phyloP scores from a whole-genome alignment of 2,329 filamentous ascomycete species.

The Epichloe gansuensis region DNA sequence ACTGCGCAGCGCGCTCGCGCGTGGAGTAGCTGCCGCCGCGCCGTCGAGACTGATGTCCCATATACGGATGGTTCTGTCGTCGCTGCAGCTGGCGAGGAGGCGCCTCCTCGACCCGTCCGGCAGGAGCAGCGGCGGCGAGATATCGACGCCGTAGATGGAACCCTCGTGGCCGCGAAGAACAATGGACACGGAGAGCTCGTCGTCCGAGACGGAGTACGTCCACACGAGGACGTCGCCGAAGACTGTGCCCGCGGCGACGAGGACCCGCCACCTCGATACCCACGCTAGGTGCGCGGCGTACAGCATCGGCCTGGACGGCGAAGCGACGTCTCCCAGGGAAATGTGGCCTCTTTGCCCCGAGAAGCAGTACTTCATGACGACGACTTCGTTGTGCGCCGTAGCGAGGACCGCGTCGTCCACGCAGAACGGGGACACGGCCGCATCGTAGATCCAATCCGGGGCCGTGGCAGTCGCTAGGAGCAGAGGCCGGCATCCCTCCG shows the following conservation, averaged over 20 bases:
- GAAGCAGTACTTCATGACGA: slow-evolving; percentile 33
- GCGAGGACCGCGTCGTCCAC: slow-evolving; percentile 45
- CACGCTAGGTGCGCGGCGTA: slow-evolving; percentile 71
- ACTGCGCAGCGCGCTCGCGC: background rate
- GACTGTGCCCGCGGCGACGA: slow-evolving; percentile 80
- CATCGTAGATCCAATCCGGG: slow-evolving; percentile 71
- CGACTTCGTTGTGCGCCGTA: slow-evolving; percentile 78
- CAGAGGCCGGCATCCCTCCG: slow-evolving; percentile 7
- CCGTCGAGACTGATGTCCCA: slow-evolving; percentile 63
- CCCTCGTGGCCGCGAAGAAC: slow-evolving; percentile 67
- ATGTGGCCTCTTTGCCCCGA: slow-evolving; percentile 24
- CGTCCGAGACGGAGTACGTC: slow-evolving; percentile 45
- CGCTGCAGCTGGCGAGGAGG: slow-evolving; percentile 84
- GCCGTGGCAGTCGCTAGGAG: slow-evolving; percentile 24
- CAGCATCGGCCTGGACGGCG: slow-evolving; percentile 69
- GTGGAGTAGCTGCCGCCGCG: background rate
- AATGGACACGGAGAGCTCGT: slow-evolving; percentile 27
- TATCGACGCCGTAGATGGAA: slow-evolving; percentile 80
- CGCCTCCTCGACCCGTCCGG: slow-evolving; percentile 31
- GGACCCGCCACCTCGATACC: slow-evolving; percentile 43
- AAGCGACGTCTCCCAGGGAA: slow-evolving; percentile 31
- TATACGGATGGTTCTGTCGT: slow-evolving; percentile 78
- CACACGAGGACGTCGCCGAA: slow-evolving; percentile 92
- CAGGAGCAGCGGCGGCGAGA: slow-evolving; percentile 46
- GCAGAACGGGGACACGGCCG: slow-evolving; percentile 36